phyloP scores from a whole-genome alignment of 148 eudicot genomes.

The Rhododendron ovatum region DNA sequence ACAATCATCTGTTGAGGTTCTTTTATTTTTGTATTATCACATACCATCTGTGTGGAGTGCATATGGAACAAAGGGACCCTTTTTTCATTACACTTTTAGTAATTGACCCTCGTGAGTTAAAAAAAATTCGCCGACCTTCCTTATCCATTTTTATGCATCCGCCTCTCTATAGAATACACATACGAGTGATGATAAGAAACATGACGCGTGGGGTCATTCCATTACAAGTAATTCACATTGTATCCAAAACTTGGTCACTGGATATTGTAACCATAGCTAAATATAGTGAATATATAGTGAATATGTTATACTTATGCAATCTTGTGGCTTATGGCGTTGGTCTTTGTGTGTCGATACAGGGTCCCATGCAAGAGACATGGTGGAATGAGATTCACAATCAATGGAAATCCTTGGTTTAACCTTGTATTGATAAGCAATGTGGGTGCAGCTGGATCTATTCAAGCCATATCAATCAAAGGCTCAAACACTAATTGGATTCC shows the following conservation, averaged over 20 bases:
- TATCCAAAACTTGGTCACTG: neutral
- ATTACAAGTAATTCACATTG: neutral
- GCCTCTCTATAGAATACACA: neutral
- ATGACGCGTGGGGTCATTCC: no score
- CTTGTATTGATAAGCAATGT: conserved; percentile 65
- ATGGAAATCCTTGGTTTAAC: conserved; percentile 85
- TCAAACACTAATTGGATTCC: conserved; percentile 58
- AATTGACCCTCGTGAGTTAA: neutral
- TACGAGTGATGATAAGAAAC: no score
- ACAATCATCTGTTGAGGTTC: neutral
- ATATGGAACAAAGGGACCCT: neutral
- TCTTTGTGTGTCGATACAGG: conserved; percentile 23
- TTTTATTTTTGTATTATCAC: no score
- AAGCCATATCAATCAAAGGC: conserved; percentile 30
- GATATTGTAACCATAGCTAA: neutral
- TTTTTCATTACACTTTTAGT: neutral
- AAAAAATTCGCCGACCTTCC: neutral
- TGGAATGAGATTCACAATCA: conserved; percentile 80
- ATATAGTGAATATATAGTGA: no score
- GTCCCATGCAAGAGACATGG: conserved; percentile 79
- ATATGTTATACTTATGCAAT: no score
- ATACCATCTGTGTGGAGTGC: neutral
- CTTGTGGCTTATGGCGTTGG: neutral
- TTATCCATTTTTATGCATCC: neutral
- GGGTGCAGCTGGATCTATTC: conserved; percentile 71